phyloP scores from a whole-genome alignment of 1,284 basidiomycete genomes.

The Vanrija sp. region DNA sequence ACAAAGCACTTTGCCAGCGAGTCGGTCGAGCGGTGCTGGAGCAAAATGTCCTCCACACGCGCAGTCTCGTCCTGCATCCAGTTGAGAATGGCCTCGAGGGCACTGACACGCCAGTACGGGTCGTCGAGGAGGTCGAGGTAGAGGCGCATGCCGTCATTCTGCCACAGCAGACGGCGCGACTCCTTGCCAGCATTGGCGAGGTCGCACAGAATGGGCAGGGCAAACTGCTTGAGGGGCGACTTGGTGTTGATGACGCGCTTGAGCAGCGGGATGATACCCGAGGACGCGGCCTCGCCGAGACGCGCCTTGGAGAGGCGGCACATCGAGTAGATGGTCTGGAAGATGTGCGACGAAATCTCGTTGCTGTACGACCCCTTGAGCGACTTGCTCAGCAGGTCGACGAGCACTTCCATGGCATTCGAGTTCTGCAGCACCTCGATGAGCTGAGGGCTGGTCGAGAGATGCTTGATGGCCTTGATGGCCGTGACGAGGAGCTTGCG shows the following conservation, averaged over 20 bases:
- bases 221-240: conserved; percentile 92
- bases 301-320: conserved; percentile 88
- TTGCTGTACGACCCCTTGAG: conserved; percentile 73
- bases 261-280: conserved; percentile 86
- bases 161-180: conserved; percentile 80
- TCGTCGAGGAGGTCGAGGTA: conserved; percentile 83
- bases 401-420: conserved; percentile 86
- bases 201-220: conserved; percentile 92
- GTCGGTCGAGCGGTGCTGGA: conserved; percentile 66
- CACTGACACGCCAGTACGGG: conserved; percentile 92
- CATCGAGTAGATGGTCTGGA: conserved; percentile 91
- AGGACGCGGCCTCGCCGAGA: conserved; percentile 94
- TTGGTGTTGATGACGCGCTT: conserved; percentile 79
- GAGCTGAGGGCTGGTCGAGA: conserved; percentile 85
- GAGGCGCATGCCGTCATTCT: conserved; percentile 73
- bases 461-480: conserved; percentile 91
- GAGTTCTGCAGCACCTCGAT: conserved; percentile 93
- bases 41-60: conserved; percentile 81
- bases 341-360: conserved; percentile 74
- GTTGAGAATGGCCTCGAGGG: conserved; percentile 81
- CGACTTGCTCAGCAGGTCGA: conserved; percentile 76
- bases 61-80: conserved; percentile 96
- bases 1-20: conserved; percentile 78
- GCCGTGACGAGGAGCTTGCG: conserved; percentile 79
- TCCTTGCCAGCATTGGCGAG: conserved; percentile 89